These are phyloP conservation scores for Atkinsonella texensis DNA, from an alignment of 2,329 filamentous ascomycete genomes.

Conservation along the genomic window DNA sequence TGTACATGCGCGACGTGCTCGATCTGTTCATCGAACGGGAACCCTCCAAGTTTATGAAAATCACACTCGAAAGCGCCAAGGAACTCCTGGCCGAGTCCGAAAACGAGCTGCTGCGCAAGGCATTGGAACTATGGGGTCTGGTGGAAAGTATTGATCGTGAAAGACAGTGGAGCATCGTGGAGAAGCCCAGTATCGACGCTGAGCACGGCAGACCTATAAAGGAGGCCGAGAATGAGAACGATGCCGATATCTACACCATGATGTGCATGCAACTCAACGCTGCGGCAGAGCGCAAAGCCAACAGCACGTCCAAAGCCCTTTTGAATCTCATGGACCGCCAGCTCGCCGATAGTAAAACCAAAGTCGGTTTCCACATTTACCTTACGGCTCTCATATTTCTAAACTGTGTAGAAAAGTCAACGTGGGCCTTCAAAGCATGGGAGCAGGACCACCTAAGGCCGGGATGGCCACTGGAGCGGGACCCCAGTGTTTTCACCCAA, in stretches of 20 bases:
- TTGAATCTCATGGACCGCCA: constrained; percentile 49
- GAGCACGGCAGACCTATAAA: constrained; percentile 34
- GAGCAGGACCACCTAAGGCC: constrained; percentile 47
- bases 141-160: constrained; percentile 55
- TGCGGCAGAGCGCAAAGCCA: constrained; percentile 51
- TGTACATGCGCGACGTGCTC: constrained; percentile 47
- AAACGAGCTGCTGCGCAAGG: constrained; percentile 44
- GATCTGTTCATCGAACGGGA: constrained; percentile 47
- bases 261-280: constrained; percentile 54
- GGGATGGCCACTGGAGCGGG: constrained; percentile 48
- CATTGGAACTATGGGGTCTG: constrained; percentile 52
- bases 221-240: constrained; percentile 33
- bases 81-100: constrained; percentile 32
- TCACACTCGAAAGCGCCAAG: constrained; percentile 43
- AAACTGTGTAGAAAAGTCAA: constrained; percentile 55
- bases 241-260: constrained; percentile 46
- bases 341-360: constrained; percentile 48
- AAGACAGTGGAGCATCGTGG: constrained; percentile 46
- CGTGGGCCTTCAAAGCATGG: constrained; percentile 58
- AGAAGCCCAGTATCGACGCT: constrained; percentile 30
- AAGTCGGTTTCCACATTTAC: constrained; percentile 48
- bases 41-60: constrained; percentile 46
- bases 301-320: constrained; percentile 43
- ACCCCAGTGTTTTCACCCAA: constrained; percentile 42
- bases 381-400: constrained; percentile 50